These are phyloP conservation scores for Hibiscus syriacus DNA, from an alignment of 345 rosid species.

Conservation along the genomic window DNA sequence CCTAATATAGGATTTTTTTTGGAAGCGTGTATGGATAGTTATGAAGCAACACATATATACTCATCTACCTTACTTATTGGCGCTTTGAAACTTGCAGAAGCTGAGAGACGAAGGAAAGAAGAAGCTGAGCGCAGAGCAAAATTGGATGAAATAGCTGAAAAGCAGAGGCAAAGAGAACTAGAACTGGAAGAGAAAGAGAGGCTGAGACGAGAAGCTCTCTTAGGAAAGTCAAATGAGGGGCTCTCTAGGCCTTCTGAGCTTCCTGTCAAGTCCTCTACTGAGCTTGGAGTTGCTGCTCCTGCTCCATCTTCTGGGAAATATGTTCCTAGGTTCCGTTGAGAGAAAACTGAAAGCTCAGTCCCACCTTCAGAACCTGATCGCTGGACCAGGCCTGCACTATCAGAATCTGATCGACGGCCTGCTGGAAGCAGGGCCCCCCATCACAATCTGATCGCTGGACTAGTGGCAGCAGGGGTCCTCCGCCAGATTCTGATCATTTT, in stretches of 20 bases:
- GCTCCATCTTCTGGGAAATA: slow-evolving; percentile 42
- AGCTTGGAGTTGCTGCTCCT: neutral
- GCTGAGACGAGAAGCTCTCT: neutral
- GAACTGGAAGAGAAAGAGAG: neutral
- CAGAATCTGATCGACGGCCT: slow-evolving; percentile 32
- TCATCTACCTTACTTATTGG: neutral
- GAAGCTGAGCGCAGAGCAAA: neutral
- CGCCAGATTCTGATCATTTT: neutral
- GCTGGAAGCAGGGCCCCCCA: slow-evolving; percentile 18
- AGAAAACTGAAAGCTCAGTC: slow-evolving; percentile 20
- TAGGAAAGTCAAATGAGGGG: neutral
- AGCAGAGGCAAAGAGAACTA: neutral
- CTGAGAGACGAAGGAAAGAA: neutral
- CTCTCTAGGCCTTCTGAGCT: neutral
- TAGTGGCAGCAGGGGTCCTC: neutral
- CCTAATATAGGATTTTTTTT: no score
- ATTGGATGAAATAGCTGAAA: neutral
- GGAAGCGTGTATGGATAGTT: no score
- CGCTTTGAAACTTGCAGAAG: neutral
- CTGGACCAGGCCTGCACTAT: slow-evolving; percentile 13
- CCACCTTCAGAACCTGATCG: slow-evolving; percentile 46
- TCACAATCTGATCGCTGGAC: slow-evolving; percentile 52
- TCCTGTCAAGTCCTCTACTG: neutral
- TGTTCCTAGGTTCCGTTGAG: slow-evolving; percentile 55
- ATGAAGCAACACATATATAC: neutral